A percentile compares a stretch with the other conserved stretches of the same genome.
phyloP scores from a whole-genome alignment of 495 filamentous ascomycete genomes.

The Lepidopterella palustris region DNA sequence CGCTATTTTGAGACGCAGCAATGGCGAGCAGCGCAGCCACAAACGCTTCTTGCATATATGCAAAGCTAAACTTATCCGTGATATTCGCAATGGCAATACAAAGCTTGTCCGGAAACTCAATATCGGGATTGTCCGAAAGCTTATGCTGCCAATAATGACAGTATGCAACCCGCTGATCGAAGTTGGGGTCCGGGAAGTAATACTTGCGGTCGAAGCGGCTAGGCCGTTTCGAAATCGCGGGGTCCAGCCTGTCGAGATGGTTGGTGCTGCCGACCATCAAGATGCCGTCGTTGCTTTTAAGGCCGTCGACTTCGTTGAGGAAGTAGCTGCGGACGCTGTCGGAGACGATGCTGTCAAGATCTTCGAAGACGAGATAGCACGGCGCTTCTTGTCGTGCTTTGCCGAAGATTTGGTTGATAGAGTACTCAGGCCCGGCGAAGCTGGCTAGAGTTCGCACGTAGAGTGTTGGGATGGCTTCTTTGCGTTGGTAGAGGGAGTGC shows the following conservation, averaged over 20 bases:
- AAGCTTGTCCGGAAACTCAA: slow-evolving; percentile 38
- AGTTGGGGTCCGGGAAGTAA: slow-evolving; percentile 35
- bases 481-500: slow-evolving; percentile 34
- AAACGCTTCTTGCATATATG: slow-evolving; percentile 41
- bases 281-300: slow-evolving; percentile 38
- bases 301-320: slow-evolving; percentile 39
- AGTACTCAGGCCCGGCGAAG: slow-evolving; percentile 34
- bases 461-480: slow-evolving; percentile 34
- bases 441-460: slow-evolving; percentile 34
- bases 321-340: slow-evolving; percentile 38
- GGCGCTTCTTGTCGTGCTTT: slow-evolving; percentile 36
- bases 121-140: slow-evolving; percentile 32
- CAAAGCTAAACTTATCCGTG: slow-evolving; percentile 38
- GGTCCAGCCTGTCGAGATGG: slow-evolving; percentile 38
- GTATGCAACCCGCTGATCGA: slow-evolving; percentile 31
- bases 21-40: slow-evolving; percentile 35
- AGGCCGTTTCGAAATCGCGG: slow-evolving; percentile 39
- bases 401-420: slow-evolving; percentile 34
- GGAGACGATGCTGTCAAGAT: slow-evolving; percentile 37
- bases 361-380: slow-evolving; percentile 41
- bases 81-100: slow-evolving; percentile 35
- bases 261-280: slow-evolving; percentile 42
- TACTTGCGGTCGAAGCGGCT: slow-evolving; percentile 39
- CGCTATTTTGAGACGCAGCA: slow-evolving; percentile 20
- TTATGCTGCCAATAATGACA: slow-evolving; percentile 38